These are phyloP conservation scores for Aspergillus puulaauensis DNA, from an alignment of 2,329 filamentous ascomycete genomes.

Conservation along the genomic window DNA sequence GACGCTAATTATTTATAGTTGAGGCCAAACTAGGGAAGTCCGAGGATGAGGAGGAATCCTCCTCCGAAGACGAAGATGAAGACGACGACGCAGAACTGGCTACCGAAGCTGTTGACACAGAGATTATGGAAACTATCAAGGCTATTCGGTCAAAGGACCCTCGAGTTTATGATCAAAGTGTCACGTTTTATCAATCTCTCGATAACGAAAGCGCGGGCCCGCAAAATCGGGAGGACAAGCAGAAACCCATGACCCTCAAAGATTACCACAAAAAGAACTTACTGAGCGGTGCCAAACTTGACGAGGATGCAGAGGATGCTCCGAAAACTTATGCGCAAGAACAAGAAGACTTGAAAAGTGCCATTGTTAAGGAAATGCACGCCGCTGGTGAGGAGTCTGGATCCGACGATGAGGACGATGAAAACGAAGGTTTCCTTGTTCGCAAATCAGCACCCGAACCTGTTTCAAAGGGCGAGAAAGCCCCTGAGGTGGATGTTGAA, in stretches of 20 bases:
- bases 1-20: conserved; percentile 52
- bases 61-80: conserved; percentile 74
- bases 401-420: conserved; percentile 54
- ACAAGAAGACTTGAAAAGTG: conserved; percentile 77
- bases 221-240: conserved; percentile 55
- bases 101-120: conserved; percentile 78
- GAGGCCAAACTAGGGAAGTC: conserved; percentile 78
- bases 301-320: conserved; percentile 44
- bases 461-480: conserved; percentile 37
- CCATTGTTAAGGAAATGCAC: conserved; percentile 78
- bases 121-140: conserved; percentile 82
- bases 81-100: conserved; percentile 87
- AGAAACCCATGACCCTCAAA: conserved; percentile 80
- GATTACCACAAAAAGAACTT: conserved; percentile 93
- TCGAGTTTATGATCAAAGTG: conserved; percentile 77
- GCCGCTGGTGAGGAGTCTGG: conserved; percentile 49
- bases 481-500: conserved; percentile 63
- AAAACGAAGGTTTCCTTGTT: conserved; percentile 74
- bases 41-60: conserved; percentile 63
- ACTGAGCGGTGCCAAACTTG: conserved; percentile 68
- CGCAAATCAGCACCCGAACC: conserved; percentile 59
- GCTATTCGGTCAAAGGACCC: conserved; percentile 92
- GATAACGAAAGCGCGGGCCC: conserved; percentile 51
- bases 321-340: conserved; percentile 81
- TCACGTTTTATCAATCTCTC: conserved; percentile 72